Percentiles rank a stretch among this genome's conserved stretches.
Evolutionary conservation across 257 asterid genomes (phyloP).

Genomic region (Verbena officinalis): DNA sequence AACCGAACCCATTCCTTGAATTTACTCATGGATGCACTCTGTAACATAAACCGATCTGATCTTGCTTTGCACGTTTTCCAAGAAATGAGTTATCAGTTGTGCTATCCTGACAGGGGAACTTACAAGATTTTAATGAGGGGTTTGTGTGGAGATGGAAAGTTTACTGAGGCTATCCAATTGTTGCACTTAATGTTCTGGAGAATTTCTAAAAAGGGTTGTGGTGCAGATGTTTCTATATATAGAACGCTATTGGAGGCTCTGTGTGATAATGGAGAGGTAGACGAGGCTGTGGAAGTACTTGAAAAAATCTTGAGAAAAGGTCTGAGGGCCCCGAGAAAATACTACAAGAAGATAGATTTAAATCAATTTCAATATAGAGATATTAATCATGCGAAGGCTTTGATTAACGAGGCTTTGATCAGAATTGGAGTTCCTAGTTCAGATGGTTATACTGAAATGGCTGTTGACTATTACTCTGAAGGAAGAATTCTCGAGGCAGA

Average conservation of each 20-base stretch:
- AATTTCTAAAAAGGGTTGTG: constrained; percentile 79
- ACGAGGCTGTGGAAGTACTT: constrained; percentile 73
- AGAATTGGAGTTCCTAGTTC: constrained; percentile 67
- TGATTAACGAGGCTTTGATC: constrained; percentile 69
- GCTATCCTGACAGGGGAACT: constrained; percentile 74
- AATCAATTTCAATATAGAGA: constrained; percentile 39
- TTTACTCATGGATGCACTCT: constrained; percentile 65
- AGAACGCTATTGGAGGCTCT: constrained; percentile 72
- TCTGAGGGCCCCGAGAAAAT: constrained; percentile 67
- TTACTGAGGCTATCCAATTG: constrained; percentile 80
- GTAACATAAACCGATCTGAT: constrained; percentile 65
- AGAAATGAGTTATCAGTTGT: constrained; percentile 77
- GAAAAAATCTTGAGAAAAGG: constrained; percentile 75
- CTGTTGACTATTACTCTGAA: constrained; percentile 69
- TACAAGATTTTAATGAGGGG: constrained; percentile 82
- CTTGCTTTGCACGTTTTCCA: constrained; percentile 75
- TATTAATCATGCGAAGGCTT: constrained; percentile 41
- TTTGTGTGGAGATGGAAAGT: constrained; percentile 70
- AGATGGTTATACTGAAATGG: constrained; percentile 67
- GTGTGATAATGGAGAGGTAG: constrained; percentile 71
- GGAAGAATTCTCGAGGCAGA: constrained; percentile 67
- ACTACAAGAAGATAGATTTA: constrained; percentile 57
- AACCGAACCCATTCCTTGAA: constrained; percentile 65
- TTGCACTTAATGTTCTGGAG: constrained; percentile 85
- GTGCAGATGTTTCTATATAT: constrained; percentile 72